A percentile compares a stretch with the other conserved stretches of the same genome.
These are phyloP conservation scores for Aschersonia sp. DNA, from an alignment of 2,329 filamentous ascomycete species.

Conservation along the genomic window DNA sequence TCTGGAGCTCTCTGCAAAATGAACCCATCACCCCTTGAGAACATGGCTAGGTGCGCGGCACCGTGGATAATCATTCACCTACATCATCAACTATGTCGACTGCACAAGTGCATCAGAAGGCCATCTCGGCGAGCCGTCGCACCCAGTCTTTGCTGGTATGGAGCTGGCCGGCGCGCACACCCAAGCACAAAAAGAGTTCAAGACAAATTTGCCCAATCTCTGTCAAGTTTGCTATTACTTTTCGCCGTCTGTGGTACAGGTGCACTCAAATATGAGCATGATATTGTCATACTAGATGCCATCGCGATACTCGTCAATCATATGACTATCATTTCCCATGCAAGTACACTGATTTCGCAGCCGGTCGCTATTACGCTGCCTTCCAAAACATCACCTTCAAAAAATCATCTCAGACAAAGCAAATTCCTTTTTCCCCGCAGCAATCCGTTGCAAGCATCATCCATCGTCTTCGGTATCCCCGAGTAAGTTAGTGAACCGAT, in stretches of 20 bases:
- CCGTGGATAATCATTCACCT: too few relatives aligned
- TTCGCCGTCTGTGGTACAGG: background rate
- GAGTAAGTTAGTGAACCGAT: slow-evolving; percentile 13
- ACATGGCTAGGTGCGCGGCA: too few relatives aligned
- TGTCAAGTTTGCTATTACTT: too few relatives aligned
- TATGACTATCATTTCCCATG: slow-evolving; percentile 10
- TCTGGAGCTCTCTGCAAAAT: too few relatives aligned
- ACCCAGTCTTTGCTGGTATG: too few relatives aligned
- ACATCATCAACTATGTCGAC: too few relatives aligned
- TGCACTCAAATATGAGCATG: background rate
- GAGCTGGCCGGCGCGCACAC: too few relatives aligned
- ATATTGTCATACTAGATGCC: slow-evolving; percentile 4
- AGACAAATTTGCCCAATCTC: too few relatives aligned
- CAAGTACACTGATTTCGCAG: slow-evolving; percentile 16
- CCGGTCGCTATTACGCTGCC: slow-evolving; percentile 15
- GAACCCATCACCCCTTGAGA: too few relatives aligned
- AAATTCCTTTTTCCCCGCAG: slow-evolving; percentile 12
- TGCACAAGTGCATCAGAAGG: too few relatives aligned
- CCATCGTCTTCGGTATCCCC: slow-evolving; percentile 5
- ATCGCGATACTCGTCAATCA: slow-evolving; percentile 9
- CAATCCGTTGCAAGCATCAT: slow-evolving; percentile 11
- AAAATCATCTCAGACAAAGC: slow-evolving; percentile 14
- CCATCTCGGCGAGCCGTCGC: too few relatives aligned
- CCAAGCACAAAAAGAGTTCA: too few relatives aligned
- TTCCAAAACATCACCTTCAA: slow-evolving; percentile 18